These are phyloP conservation scores for Bisporella sp. DNA, from an alignment of 2,329 filamentous ascomycete genomes.

Conservation along the genomic window DNA sequence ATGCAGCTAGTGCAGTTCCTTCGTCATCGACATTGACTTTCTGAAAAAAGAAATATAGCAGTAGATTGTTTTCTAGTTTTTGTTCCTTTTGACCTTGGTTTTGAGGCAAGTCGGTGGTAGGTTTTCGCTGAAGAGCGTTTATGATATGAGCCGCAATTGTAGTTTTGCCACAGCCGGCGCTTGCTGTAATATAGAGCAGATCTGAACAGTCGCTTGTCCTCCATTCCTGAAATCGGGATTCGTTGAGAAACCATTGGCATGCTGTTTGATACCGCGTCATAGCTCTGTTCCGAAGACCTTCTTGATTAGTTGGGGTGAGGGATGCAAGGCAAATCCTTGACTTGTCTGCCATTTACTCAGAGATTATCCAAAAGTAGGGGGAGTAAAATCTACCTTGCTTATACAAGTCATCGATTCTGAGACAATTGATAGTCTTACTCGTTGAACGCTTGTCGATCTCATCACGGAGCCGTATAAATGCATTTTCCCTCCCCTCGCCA, in stretches of 20 bases:
- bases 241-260: not conserved
- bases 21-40: not conserved
- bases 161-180: slow-evolving; percentile 2
- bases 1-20: not conserved
- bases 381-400: not conserved
- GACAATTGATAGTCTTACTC: not conserved
- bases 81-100: not conserved
- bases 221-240: not conserved
- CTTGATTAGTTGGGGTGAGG: not conserved
- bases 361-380: not conserved
- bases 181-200: slow-evolving; percentile 4
- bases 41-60: slow-evolving; percentile 4
- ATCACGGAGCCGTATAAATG: not conserved
- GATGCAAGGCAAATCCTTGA: not conserved
- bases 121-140: not conserved
- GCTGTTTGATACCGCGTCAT: not conserved
- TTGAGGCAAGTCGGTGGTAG: not conserved
- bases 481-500: not conserved
- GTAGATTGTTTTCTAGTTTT: not conserved
- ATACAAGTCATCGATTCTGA: not conserved
- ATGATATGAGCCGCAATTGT: slow-evolving; percentile 3
- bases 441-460: not conserved
- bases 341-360: not conserved
- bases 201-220: not conserved
- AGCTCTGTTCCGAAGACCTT: not conserved